Evolutionary conservation across 345 rosid species (phyloP), one percentile per base, ranked within the genome.

Genomic region (Eucalyptus erythrocorys): DNA sequence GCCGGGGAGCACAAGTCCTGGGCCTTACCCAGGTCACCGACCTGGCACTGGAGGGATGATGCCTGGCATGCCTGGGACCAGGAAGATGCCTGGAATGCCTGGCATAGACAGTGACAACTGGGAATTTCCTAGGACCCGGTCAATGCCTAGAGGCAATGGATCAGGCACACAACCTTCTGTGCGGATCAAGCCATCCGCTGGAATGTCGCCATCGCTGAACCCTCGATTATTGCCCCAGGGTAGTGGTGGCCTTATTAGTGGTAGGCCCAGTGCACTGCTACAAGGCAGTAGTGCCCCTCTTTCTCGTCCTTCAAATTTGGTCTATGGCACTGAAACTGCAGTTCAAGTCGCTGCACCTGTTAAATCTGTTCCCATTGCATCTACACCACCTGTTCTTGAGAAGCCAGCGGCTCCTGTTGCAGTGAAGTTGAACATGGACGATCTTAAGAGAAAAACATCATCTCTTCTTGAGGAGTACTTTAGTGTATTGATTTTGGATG

Each of bases 41-140:
- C 99, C 98, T 89, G 99, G 98, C 76, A 50, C 94, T 3, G 99
- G 99, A 16, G 99, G 99, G 49, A 91, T 97, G 98, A 97, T 97
- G 99, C 99, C 99, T 85, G 99, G 99, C 89, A 96, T 96, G 99
- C 99, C 99, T 26, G 98, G 98, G 86, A 89, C 93, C 7, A 94
- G 98, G 91, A 96, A 94, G 92, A 96, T 96, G 98, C 98, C 97
- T 43, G 98, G 98, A 53, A 93, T 94, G 96, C 99, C 97, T 68
- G 99, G 95, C 64, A 89, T 89, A 80, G 97, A 97, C 88, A 90
- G 89, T 92, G 98, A 95, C 89, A 94, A 95, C 86, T 96, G 98
- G 99, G 98, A 95, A 91, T 87, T 94, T 49, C 95, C 94, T 1
- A 92, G 96, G 89, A 87, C 92, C 57, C 94, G 97, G 30, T 90